A percentile compares a stretch with the other conserved stretches of the same genome.
Evolutionary conservation across 1,139 yeast species (phyloP).

Genomic region (Geotrichum phurueaensis): DNA sequence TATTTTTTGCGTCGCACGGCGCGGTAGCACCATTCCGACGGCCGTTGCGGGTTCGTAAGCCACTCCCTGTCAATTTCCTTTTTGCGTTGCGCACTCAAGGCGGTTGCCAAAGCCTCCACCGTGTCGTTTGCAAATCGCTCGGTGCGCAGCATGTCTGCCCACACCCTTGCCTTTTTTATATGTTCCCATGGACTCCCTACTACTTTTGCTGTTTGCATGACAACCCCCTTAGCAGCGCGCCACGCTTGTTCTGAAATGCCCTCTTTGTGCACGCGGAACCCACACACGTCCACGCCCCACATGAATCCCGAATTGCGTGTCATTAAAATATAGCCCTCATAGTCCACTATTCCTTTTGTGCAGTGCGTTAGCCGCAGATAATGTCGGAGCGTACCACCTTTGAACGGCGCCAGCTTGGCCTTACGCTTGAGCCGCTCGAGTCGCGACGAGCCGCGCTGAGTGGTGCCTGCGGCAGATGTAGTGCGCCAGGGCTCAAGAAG

Average conservation of each 20-base stretch:
- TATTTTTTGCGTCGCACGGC: conserved; percentile 60
- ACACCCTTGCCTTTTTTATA: not conserved
- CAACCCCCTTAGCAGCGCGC: not conserved
- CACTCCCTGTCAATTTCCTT: not conserved
- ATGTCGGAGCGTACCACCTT: conserved; percentile 34
- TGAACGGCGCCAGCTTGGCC: not conserved
- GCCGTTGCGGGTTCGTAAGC: not conserved
- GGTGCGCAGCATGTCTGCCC: not conserved
- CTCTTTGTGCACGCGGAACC: conserved; percentile 22
- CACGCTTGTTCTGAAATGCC: not conserved
- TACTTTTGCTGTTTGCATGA: not conserved
- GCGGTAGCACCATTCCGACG: conserved; percentile 45
- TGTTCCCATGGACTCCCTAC: not conserved
- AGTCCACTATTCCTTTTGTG: conserved; percentile 47
- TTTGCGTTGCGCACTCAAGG: not conserved
- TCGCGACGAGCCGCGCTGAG: not conserved
- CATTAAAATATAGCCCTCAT: conserved; percentile 40
- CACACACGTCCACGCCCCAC: conserved; percentile 52
- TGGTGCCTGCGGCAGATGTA: not conserved
- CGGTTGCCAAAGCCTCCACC: not conserved
- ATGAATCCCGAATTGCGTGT: conserved; percentile 41
- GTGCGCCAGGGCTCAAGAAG: not conserved
- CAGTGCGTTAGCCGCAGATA: conserved; percentile 52
- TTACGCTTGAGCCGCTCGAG: not conserved
- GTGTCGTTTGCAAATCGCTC: not conserved